Percentiles rank a stretch among this genome's conserved stretches.
These are phyloP conservation scores for Eucalyptus curtisii DNA, from an alignment of 345 rosid genomes.

Conservation along the genomic window DNA sequence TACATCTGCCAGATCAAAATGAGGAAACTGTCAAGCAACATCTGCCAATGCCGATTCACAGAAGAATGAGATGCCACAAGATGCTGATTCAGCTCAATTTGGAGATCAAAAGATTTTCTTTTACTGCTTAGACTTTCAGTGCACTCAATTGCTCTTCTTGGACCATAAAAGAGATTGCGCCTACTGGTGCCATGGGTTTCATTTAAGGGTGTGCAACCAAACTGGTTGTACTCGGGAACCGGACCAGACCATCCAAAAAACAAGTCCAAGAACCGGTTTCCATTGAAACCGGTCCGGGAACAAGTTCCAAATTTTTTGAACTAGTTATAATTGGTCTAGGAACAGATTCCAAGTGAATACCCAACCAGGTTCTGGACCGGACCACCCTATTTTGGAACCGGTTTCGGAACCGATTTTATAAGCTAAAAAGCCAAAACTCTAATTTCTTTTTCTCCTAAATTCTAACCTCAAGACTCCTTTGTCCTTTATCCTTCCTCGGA, in stretches of 20 bases:
- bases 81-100: neutral
- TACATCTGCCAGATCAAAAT: neutral
- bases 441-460: too few species aligned
- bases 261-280: too few species aligned
- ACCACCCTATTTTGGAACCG: too few species aligned
- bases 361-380: fast-evolving
- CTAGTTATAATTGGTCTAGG: too few species aligned
- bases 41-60: neutral
- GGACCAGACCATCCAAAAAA: fast-evolving
- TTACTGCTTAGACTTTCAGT: neutral
- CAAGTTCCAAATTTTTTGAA: too few species aligned
- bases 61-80: neutral
- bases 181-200: neutral
- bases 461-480: too few species aligned
- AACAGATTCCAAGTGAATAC: too few species aligned
- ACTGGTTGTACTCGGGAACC: too few species aligned
- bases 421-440: too few species aligned
- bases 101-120: neutral
- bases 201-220: neutral
- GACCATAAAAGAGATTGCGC: neutral
- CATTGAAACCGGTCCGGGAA: too few species aligned
- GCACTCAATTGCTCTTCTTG: neutral
- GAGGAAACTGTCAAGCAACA: neutral
- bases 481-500: too few species aligned
- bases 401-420: too few species aligned